Evolutionary conservation across 1,139 yeast species (phyloP).

Genomic region (Magnusiomyces sp.): DNA sequence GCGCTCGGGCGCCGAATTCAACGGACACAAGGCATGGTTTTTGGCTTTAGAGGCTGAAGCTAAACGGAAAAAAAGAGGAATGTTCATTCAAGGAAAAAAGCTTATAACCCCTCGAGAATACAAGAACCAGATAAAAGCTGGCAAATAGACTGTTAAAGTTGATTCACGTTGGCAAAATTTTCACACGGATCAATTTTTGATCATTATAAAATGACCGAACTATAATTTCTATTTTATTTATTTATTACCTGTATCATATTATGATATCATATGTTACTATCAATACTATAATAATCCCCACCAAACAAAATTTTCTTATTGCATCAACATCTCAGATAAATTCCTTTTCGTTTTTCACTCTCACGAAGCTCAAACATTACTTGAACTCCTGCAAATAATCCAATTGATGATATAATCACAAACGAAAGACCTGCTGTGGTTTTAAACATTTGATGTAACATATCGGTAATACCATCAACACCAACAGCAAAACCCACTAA

Average conservation of each 20-base stretch:
- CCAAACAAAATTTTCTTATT: not conserved
- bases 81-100: slow-evolving; percentile 49
- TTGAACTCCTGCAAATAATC: slow-evolving; percentile 77
- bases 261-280: not conserved
- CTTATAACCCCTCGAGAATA: slow-evolving; percentile 76
- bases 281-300: not conserved
- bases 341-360: slow-evolving; percentile 73
- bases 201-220: no score
- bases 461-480: slow-evolving; percentile 63
- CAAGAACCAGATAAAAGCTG: slow-evolving; percentile 47
- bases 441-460: slow-evolving; percentile 62
- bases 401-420: slow-evolving; percentile 48
- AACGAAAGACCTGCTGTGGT: slow-evolving; percentile 65
- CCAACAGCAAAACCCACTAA: slow-evolving; percentile 92
- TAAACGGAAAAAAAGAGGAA: slow-evolving; percentile 47
- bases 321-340: slow-evolving; percentile 63
- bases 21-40: slow-evolving; percentile 58
- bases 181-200: no score
- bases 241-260: no score
- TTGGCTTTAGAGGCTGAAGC: slow-evolving; percentile 53
- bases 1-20: slow-evolving; percentile 74
- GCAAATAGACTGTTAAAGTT: no score
- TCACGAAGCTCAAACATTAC: slow-evolving; percentile 93
- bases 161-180: no score
- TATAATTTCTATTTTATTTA: no score